These are phyloP conservation scores for Keithomyces neogunnii DNA, from an alignment of 2,329 filamentous ascomycete genomes.

Conservation along the genomic window DNA sequence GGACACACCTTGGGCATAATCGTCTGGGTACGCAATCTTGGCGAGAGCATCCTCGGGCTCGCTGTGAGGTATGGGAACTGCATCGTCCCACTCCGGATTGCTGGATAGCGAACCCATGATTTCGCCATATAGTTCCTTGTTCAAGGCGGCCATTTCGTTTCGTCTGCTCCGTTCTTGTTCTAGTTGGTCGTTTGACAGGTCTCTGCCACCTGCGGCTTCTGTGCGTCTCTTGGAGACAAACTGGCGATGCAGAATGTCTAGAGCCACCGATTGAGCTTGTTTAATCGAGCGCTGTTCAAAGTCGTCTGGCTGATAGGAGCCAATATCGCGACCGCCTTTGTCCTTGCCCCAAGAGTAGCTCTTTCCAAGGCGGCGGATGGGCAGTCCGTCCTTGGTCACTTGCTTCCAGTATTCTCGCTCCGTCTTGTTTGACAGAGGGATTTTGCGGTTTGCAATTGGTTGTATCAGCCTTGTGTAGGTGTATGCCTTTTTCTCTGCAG, in stretches of 20 bases:
- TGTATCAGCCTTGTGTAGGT: conserved; percentile 37
- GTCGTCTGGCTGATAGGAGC: conserved; percentile 37
- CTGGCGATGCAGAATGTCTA: conserved; percentile 34
- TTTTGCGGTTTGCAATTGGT: conserved; percentile 26
- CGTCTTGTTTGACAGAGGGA: conserved; percentile 34
- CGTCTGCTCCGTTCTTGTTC: conserved; percentile 38
- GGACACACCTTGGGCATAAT: conserved; percentile 68
- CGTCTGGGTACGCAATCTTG: conserved; percentile 82
- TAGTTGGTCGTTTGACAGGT: conserved; percentile 30
- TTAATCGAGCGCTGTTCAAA: conserved; percentile 34
- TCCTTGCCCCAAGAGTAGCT: conserved; percentile 43
- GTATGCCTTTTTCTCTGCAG: conserved; percentile 41
- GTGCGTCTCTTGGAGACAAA: conserved; percentile 32
- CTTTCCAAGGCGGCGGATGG: conserved; percentile 33
- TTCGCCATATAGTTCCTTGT: conserved; percentile 44
- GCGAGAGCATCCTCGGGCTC: conserved; percentile 81
- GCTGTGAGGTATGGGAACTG: conserved; percentile 72
- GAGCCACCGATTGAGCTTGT: conserved; percentile 31
- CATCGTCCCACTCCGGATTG: conserved; percentile 75
- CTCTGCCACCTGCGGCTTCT: conserved; percentile 14
- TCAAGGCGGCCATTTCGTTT: conserved; percentile 41
- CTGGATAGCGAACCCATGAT: conserved; percentile 38
- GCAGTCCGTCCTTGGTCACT: conserved; percentile 42
- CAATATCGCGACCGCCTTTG: conserved; percentile 38
- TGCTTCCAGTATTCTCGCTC: conserved; percentile 51